Base-by-base conservation (phyloP, 208 protist genomes). In the Crithidia sp. region DNA sequence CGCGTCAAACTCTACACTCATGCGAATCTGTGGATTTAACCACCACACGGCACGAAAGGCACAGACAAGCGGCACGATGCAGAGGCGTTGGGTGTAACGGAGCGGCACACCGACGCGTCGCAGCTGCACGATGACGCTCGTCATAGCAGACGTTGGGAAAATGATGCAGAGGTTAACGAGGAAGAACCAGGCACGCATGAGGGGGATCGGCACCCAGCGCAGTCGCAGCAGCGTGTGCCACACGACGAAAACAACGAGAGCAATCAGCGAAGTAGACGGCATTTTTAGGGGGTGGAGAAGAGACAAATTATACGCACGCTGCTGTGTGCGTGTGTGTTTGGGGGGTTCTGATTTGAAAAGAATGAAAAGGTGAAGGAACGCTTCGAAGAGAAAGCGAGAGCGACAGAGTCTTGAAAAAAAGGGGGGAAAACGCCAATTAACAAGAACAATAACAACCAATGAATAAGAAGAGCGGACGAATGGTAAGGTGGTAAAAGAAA, bases 141-240 rank as follows among this genome's bases (percentile, higher is more conserved):
- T 81, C 54, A 81, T 40, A 5, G 59, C 77, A 5, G 72, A 82
- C 41, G 67, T 61, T 4, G 81, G 72, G n/a, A 83, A 69, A 44
- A 85, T 74, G 2, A 67, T 76, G 49, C 67, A 14, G 5, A 86
- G 45, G 44, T 71, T 67, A 2, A 80, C 70, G 2, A 84, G 4
- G 13, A 81, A 45, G 61, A 88, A 88, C 84, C 84, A 88, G 13
- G 50, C 77, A 13, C 76, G 79, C 83, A 86, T 84, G 41, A 83
- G 52, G 4, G 39, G 43, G 10, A 73, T 47, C 3, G 84, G 84
- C 43, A 76, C 67, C 8, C 77, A 50, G 3, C 80, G 84, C 45
- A 45, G 53, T 1, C 70, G 70, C 4, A 88, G 79, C 16, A 87
- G 66, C 9, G 64, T 17, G 61, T 75, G 75, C 79, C 79, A 84